These are phyloP conservation scores for Postia placenta DNA, from an alignment of 768 basidiomycete species.

Conservation along the genomic window DNA sequence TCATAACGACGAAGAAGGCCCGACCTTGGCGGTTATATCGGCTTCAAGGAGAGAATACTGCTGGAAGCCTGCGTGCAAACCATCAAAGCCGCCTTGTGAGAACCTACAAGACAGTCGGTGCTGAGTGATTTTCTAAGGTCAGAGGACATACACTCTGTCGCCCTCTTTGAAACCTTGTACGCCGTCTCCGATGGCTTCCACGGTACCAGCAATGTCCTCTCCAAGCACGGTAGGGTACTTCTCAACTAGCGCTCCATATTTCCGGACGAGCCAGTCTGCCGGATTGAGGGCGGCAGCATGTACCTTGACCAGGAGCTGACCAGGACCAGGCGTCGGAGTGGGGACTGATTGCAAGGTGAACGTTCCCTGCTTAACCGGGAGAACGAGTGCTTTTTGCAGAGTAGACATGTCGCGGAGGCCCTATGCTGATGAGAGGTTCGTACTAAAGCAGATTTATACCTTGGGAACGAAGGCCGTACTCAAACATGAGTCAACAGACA, in stretches of 20 bases:
- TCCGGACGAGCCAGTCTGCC: constrained; percentile 15
- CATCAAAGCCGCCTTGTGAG: not conserved
- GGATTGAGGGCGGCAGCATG: constrained; percentile 40
- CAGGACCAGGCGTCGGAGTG: constrained; percentile 29
- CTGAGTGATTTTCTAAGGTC: not conserved
- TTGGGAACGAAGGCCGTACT: too few relatives aligned
- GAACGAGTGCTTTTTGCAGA: constrained; percentile 14
- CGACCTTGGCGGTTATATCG: constrained; percentile 13
- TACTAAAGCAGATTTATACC: too few relatives aligned
- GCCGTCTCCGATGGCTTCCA: constrained; percentile 27
- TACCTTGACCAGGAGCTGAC: constrained; percentile 37
- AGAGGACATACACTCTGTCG: constrained; percentile 24
- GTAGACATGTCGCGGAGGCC: too few relatives aligned
- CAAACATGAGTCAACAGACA: too few relatives aligned
- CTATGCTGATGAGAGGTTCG: too few relatives aligned
- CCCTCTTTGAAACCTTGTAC: constrained; percentile 28
- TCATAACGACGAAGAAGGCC: not conserved
- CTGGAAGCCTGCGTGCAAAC: constrained; percentile 10
- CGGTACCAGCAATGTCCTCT: constrained; percentile 12
- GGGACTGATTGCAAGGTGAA: constrained; percentile 3
- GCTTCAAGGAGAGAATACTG: constrained; percentile 13
- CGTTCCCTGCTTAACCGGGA: constrained; percentile 6
- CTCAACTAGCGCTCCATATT: constrained; percentile 16
- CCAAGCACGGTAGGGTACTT: constrained; percentile 20
- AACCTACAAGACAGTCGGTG: not conserved